Base-by-base conservation (phyloP, 345 rosid species). In the Rhizophora mangle region DNA sequence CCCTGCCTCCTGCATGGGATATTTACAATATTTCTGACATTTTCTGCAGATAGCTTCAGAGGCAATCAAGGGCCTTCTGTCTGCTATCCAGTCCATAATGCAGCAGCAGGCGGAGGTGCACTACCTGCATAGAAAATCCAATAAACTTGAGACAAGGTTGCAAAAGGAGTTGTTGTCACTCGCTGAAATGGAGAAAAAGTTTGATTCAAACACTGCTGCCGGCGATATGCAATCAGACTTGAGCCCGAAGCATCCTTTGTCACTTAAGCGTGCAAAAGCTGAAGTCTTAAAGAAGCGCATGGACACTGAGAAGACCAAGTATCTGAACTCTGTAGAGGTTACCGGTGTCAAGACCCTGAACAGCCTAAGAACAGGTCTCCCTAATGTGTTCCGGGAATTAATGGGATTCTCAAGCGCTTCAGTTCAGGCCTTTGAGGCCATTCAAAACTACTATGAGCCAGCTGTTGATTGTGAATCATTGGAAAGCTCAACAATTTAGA, bases 291-390 rank as follows among this genome's bases (percentile, higher is more conserved):
- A 65, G 81, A 83, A 79, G 69, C 83, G 81, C 60, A 81, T 74
- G 54, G 89, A 91, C 4, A 8, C 56, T 22, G 96, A 89, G 85
- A 84, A 85, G 72, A 65, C 74, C 55, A 87, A 80, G 72, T 84
- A 83, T 82, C 68, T 72, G 57, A 73, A 74, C 77, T 78, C 86
- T 0, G 82, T 85, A 9, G 80, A 88, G 80, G 74, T 61, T 18
- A 87, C 93, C 52, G 82, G 77, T 74, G 80, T 76, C 73, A 85
- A 85, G 91, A 86, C 82, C 52, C 77, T 94, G 59, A 87, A 61
- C 81, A 84, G 86, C 75, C 87, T 94, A 30, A 89, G 84, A 81
- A 81, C 88, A 60, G 81, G 80, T 78, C 96, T 94, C 56, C 98
- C 98, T 46, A 82, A 70, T 64, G 88, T 88, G 37, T 94, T 94